Evolutionary conservation across 345 rosid species (phyloP).

Genomic region (Gossypium rotundifolium): DNA sequence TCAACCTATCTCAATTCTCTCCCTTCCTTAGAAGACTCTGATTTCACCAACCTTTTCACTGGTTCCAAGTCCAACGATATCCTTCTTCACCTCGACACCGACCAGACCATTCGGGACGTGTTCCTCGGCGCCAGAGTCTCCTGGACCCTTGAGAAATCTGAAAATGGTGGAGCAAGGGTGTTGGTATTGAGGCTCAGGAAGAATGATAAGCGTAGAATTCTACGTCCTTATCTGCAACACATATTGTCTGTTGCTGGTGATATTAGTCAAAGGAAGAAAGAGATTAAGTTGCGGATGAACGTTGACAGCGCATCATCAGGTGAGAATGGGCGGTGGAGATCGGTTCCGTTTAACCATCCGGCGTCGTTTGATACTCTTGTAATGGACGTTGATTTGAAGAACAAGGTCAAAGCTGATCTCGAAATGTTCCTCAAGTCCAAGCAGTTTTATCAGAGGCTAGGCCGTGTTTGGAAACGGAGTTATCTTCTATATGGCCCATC

Average conservation of each 20-base stretch:
- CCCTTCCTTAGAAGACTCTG: constrained; percentile 46
- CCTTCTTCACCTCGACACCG: constrained; percentile 31
- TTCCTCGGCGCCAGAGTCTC: constrained; percentile 50
- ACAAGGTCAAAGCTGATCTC: constrained; percentile 50
- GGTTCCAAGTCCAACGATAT: constrained; percentile 48
- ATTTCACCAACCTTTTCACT: constrained; percentile 48
- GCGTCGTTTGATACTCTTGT: constrained; percentile 54
- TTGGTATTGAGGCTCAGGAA: constrained; percentile 45
- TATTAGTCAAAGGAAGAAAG: constrained; percentile 33
- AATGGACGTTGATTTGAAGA: constrained; percentile 51
- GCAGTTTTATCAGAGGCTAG: constrained; percentile 53
- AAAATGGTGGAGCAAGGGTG: neutral
- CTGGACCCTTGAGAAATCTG: constrained; percentile 33
- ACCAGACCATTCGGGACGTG: constrained; percentile 35
- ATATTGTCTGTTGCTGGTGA: constrained; percentile 41
- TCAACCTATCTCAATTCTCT: constrained; percentile 46
- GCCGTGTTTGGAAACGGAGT: constrained; percentile 70
- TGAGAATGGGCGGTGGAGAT: constrained; percentile 42
- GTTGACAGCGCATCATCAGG: constrained; percentile 1
- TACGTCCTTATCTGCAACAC: constrained; percentile 67
- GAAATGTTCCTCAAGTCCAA: constrained; percentile 52
- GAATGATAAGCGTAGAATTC: constrained; percentile 47
- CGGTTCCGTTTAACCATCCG: constrained; percentile 49
- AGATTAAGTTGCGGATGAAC: constrained; percentile 38
- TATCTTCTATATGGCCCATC: constrained; percentile 54